Evolutionary conservation across 306 rosid species (phyloP), one percentile per base, ranked within the genome.

Genomic region (Cucurbita ficifolia): DNA sequence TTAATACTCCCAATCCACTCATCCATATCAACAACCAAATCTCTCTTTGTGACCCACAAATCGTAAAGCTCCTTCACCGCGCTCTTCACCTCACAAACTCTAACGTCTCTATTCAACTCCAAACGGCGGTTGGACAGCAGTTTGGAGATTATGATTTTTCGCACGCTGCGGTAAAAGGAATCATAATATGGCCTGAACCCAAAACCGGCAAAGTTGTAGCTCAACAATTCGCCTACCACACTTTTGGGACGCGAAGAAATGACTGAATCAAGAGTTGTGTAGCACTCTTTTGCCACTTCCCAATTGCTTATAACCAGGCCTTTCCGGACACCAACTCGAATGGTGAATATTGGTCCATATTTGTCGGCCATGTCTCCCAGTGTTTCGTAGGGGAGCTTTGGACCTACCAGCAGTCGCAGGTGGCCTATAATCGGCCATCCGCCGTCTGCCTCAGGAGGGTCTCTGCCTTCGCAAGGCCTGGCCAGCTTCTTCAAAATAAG

Each of bases 341-440:
- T 74, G 45, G 77, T 39, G 78, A 79, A 84, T 7, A 78, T 39
- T 5, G 84, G 86, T 0, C 88, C 84, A 16, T 79, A 80, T 33
- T 73, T 71, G 50, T 84, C 82, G 1, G 87, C 82, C 73, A 89
- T 73, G 78, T 77, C 73, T 36, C 84, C 90, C 35, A 89, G 35
- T 21, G 83, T 43, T 13, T 76, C 70, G 79, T 87, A 75, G 48
- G 88, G 82, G 38, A 78, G 63, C 10, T 57, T 22, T 5, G 86
- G 17, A 76, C 45, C 11, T 65, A 58, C 38, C 4, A 87, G 73
- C 19, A 81, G 81, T 45, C 8, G 78, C 35, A 89, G 83, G 48
- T 89, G 90, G 10, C 96, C 96, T 18, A 89, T 74, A 21, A 89
- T 18, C 12, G 96, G 96, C 96, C 90, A 87, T 1, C 52, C 52